These are phyloP conservation scores for Santalum album DNA, from an alignment of 164 flowering plant genomes.

Conservation along the genomic window DNA sequence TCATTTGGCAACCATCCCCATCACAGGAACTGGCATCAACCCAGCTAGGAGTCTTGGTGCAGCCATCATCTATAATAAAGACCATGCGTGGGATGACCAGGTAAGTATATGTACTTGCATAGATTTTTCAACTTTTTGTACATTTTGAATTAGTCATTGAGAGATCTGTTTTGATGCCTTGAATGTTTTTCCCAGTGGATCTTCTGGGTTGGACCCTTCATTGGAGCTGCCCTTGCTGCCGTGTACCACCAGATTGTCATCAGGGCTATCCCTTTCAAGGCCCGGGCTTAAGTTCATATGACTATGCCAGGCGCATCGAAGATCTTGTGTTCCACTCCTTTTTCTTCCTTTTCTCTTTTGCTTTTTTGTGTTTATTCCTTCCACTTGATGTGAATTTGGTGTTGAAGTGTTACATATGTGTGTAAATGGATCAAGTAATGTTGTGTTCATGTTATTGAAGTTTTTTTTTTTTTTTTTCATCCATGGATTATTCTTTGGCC, in stretches of 20 bases:
- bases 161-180: too few relatives aligned
- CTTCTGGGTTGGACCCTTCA: conserved; percentile 67
- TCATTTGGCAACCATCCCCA: conserved; percentile 69
- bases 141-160: not conserved
- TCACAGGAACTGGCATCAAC: conserved; percentile 68
- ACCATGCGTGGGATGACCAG: conserved; percentile 55
- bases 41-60: conserved; percentile 72
- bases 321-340: too few relatives aligned
- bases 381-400: too few relatives aligned
- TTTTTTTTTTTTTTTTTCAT: too few relatives aligned
- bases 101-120: conserved; percentile 19
- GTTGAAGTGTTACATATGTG: too few relatives aligned
- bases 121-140: not conserved
- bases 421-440: too few relatives aligned
- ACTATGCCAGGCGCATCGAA: too few relatives aligned
- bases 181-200: conserved; percentile 29
- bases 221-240: conserved; percentile 57
- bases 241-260: conserved; percentile 48
- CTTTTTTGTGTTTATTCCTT: too few relatives aligned
- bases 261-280: conserved; percentile 56
- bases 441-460: too few relatives aligned
- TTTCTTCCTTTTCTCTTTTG: too few relatives aligned
- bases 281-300: conserved; percentile 13
- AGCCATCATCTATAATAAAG: conserved; percentile 53
- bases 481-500: too few relatives aligned